Evolutionary conservation across 1,139 yeast species (phyloP), one percentile per base, ranked within the genome.

Genomic region (Yamadazyma oceani): DNA sequence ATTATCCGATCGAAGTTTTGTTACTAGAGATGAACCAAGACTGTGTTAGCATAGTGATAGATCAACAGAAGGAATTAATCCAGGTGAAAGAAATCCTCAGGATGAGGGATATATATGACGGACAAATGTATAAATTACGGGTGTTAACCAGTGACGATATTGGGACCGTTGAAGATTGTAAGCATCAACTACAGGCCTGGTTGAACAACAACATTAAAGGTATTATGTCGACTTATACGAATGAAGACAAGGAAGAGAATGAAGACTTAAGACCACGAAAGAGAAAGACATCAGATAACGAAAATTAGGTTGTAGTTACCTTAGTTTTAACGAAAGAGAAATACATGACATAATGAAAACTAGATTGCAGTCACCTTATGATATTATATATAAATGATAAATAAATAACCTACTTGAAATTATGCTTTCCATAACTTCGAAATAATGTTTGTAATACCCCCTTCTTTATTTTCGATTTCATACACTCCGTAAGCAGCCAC

Each of bases 401-500:
- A 22, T 26, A 23, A 31, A 15, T 26, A 26, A 4, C n/a, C 17
- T 25, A 31, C 26, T n/a, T n/a, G n/a, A 31, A 14, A 12, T 31
- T 29, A 68, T 28, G 73, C 73, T 44, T 60, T 62, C 71, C 72
- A 69, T 37, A 69, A 44, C 51, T 60, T 67, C 45, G 66, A 50
- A 36, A 68, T 45, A 35, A 70, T 53, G 36, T 55, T 55, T 34
- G 67, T 43, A 42, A 70, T 40, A 35, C 76, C 76, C 34, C 71
- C 75, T 45, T 77, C 79, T 34, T 69, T 70, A 10, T 85, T 85
- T 63, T 90, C 97, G 51, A 87, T 69, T 50, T 83, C 76, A 61
- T 87, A 90, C 26, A 89, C 63, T 24, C 97, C 97, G 58, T 84
- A 87, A 40, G 88, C 71, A 17, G 85, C 80, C 22, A 83, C 67